phyloP scores from a whole-genome alignment of 2,329 filamentous ascomycete genomes.

The Tolypocladium amazonense region DNA sequence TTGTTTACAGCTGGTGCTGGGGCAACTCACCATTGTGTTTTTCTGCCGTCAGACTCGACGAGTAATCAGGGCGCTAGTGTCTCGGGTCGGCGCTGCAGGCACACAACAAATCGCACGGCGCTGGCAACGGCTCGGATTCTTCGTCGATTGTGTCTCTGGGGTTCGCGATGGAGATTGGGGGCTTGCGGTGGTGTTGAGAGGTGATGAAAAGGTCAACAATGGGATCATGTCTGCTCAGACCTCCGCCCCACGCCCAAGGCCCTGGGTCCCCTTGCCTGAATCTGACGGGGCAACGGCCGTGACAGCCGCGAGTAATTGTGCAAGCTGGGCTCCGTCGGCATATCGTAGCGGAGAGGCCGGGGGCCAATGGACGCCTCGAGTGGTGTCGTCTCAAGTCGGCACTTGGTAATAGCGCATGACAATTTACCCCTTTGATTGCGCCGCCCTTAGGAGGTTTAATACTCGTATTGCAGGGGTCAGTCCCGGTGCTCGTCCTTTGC shows the following conservation, averaged over 20 bases:
- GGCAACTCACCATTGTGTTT: constrained; percentile 28
- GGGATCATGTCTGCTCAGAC: constrained; percentile 2
- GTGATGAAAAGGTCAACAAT: neutral
- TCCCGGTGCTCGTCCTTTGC: neutral
- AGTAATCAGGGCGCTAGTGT: neutral
- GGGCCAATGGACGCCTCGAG: neutral
- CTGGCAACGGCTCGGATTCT: neutral
- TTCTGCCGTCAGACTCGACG: constrained; percentile 7
- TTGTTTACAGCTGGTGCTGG: constrained; percentile 23
- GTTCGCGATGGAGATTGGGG: constrained; percentile 2
- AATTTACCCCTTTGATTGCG: neutral
- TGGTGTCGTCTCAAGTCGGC: neutral
- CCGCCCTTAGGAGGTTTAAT: neutral
- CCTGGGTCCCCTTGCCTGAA: constrained; percentile 7
- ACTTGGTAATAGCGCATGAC: neutral
- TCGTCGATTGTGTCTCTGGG: neutral
- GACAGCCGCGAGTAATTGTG: neutral
- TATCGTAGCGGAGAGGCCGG: neutral
- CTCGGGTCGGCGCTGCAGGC: neutral
- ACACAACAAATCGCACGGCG: neutral
- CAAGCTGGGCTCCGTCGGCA: neutral
- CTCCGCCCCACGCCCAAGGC: neutral
- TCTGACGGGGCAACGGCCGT: constrained; percentile 22
- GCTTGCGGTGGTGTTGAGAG: neutral
- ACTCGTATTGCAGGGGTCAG: neutral